phyloP scores from a whole-genome alignment of 306 rosid species.

The Rosa multiflora region DNA sequence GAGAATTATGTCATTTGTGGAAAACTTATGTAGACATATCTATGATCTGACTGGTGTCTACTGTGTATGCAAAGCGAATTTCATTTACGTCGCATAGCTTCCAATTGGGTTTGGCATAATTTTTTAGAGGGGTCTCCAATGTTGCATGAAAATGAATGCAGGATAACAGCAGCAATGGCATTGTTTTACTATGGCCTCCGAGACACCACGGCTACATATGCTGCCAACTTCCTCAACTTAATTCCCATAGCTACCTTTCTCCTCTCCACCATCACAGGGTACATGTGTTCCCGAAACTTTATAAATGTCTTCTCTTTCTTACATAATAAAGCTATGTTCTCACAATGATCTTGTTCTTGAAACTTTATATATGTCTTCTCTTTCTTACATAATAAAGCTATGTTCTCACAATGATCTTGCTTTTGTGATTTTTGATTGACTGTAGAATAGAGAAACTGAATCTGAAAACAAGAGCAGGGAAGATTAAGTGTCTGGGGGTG shows the following conservation, averaged over 20 bases:
- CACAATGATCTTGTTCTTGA: too few species aligned
- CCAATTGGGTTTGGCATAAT: background rate
- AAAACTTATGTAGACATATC: background rate
- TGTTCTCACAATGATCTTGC: background rate
- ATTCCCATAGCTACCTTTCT: slow-evolving; percentile 58
- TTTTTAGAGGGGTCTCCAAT: background rate
- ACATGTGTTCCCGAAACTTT: background rate
- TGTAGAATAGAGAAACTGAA: slow-evolving; percentile 50
- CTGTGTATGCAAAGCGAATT: background rate
- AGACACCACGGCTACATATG: slow-evolving; percentile 68
- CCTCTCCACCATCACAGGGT: slow-evolving; percentile 45
- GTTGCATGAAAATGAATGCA: slow-evolving; percentile 16
- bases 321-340: background rate
- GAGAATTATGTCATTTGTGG: background rate
- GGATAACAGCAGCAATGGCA: slow-evolving; percentile 55
- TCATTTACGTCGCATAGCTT: background rate
- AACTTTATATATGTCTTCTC: background rate
- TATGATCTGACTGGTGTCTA: background rate
- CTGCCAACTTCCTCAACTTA: slow-evolving; percentile 58
- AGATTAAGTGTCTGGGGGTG: slow-evolving; percentile 47
- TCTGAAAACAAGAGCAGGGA: slow-evolving; percentile 32
- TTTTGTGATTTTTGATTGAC: background rate
- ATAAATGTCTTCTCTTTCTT: background rate
- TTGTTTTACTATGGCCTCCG: slow-evolving; percentile 59
- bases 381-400: background rate